Percentiles rank a stretch among this genome's conserved stretches.
These are phyloP conservation scores for Cornus suecica DNA, from an alignment of 148 eudicot genomes.

Conservation along the genomic window DNA sequence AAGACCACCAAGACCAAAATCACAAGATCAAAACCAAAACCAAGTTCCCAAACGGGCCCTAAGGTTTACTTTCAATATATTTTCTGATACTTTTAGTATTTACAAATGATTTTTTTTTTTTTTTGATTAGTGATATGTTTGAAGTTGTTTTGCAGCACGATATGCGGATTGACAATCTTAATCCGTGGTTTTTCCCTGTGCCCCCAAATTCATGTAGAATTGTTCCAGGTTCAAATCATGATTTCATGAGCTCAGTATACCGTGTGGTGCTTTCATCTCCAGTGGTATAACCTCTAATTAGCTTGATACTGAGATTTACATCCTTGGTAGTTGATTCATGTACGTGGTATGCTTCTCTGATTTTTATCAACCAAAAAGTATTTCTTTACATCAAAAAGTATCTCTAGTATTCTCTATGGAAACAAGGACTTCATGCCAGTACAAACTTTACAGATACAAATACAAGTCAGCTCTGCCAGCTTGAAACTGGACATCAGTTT, in stretches of 20 bases:
- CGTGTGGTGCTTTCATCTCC: slow-evolving; percentile 88
- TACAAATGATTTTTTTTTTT: not conserved
- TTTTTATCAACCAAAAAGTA: no score
- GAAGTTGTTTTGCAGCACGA: slow-evolving; percentile 40
- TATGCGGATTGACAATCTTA: slow-evolving; percentile 51
- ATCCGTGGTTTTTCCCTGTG: slow-evolving; percentile 84
- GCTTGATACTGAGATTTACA: not conserved
- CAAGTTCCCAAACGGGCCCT: no score
- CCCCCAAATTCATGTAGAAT: slow-evolving; percentile 60
- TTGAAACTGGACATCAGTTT: no score
- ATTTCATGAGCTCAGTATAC: slow-evolving; percentile 58
- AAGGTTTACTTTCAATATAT: not conserved
- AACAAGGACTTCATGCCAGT: no score
- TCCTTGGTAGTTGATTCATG: slow-evolving; percentile 3
- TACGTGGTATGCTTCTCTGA: no score
- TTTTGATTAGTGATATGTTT: slow-evolving; percentile 6
- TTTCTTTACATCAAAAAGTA: no score
- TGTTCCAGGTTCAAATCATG: slow-evolving; percentile 85
- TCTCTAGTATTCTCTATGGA: no score
- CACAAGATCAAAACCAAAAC: no score
- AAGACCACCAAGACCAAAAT: no score
- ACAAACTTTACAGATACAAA: no score
- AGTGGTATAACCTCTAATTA: slow-evolving; percentile 54
- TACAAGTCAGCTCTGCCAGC: no score
- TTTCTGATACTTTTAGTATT: not conserved